Evolutionary conservation across 441 rosid genomes (phyloP), one percentile per base, ranked within the genome.

Genomic region (Populus hybrid): DNA sequence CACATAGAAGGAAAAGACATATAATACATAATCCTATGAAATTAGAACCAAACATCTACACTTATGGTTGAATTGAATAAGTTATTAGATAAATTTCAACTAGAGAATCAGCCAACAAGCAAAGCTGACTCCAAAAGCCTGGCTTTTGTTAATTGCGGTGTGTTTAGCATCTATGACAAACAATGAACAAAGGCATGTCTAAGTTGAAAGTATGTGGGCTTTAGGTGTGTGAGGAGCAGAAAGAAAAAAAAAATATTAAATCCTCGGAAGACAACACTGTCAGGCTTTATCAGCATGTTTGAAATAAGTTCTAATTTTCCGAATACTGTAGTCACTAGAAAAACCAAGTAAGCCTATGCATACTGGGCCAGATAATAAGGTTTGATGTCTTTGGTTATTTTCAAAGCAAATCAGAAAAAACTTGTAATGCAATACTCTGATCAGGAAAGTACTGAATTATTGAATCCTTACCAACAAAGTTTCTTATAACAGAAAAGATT

Each of bases 101-200:
- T 69, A 12, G 20, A 73, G 73, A 73, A 72, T 75, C 35, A 74
- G 28, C 36, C 33, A 36, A 42, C 35, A 64, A n/a, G 18, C 56
- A 24, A 78, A 18, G 11, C 7, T 45, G 42, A 40, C 45, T 56
- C 20, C 28, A 26, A 29, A 66, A 28, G 10, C 50, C 29, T n/a
- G 74, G 64, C 61, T 70, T 74, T 68, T 64, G 23, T 70, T 74
- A 38, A 20, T 65, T 35, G 9, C 20, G 3, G 12, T 72, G 68
- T 36, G 3, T 31, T 75, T 33, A 14, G 31, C 23, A 76, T 76
- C 68, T 29, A 67, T 4, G 56, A 14, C 72, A 64, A 53, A 35
- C 23, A 7, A 31, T 56, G 66, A 33, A 36, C 29, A 3, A 23
- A 64, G 53, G 18, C 16, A 45, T 64, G 28, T 64, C 29, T 64